Conservation (phyloP, 2,329 filamentous ascomycete species). For the Penicillium sp. region DNA sequence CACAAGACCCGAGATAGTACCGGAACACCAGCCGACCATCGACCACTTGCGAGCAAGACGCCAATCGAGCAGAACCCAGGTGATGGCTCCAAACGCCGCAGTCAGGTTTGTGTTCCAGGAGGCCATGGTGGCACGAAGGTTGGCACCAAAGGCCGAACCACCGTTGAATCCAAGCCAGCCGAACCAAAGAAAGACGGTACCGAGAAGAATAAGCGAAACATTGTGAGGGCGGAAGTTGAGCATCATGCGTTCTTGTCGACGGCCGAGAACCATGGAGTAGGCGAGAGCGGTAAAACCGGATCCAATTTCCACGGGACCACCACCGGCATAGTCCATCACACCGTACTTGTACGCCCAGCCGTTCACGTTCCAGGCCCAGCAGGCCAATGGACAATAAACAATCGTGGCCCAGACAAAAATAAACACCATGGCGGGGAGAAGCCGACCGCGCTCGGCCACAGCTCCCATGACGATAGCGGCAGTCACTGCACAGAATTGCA, state of each 20-base stretch:
- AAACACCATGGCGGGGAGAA: conserved; percentile 93
- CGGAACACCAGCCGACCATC: conserved; percentile 90
- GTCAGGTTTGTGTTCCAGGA: conserved; percentile 98
- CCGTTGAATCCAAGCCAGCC: conserved; percentile 99
- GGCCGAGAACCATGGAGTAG: conserved; percentile 93
- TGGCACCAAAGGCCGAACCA: conserved; percentile 89
- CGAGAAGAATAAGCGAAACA: conserved; percentile 93
- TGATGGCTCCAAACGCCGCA: conserved; percentile 85
- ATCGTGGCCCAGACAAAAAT: conserved; percentile 94
- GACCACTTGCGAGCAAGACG: conserved; percentile 93
- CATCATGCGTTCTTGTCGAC: conserved; percentile 99
- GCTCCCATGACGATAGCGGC: conserved; percentile 88
- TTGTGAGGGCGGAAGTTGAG: conserved; percentile 99
- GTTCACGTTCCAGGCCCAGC: conserved; percentile 94
- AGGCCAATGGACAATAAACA: conserved; percentile 94
- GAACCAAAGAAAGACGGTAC: conserved; percentile 95
- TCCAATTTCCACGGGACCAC: conserved; percentile 94
- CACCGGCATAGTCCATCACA: conserved; percentile 93
- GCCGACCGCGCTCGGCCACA: conserved; percentile 88
- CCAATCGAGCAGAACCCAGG: conserved; percentile 95
- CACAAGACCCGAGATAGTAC: conserved; percentile 81
- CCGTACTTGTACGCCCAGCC: conserved; percentile 91
- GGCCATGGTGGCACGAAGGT: conserved; percentile 90
- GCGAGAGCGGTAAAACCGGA: conserved; percentile 91
- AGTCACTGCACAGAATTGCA: conserved; percentile 96